Evolutionary conservation across 768 basidiomycete genomes (phyloP), one percentile per base, ranked within the genome.

Genomic region (Amyloporia xantha): DNA sequence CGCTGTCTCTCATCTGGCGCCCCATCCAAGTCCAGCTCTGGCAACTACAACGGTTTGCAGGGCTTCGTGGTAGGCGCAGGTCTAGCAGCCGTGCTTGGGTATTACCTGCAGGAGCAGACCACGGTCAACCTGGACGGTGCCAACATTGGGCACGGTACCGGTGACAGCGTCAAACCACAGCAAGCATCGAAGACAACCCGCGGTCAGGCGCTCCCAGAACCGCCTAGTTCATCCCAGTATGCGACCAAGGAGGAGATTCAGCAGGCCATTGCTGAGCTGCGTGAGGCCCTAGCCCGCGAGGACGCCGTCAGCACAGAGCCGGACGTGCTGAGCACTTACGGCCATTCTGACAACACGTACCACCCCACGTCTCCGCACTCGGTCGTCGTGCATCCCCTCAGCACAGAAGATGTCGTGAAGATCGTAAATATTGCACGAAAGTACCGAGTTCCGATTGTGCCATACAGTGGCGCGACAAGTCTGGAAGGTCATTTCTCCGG

Each of bases 401-500:
- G 71, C 47, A 95, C 92, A 0, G 80, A 83, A 47, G 92, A 96
- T 60, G 90, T 96, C 2, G 82, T 90, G 48, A 76, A 78, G 50
- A 71, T 90, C 43, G 83, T 96, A 50, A 78, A 86, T 50, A 77
- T 91, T 36, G 82, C 93, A 0, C 71, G 77, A 39, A 81, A 82
- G 61, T 84, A 81, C 62, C 71, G 71, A 41, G 71, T 95, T 27
- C 92, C 93, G 2, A 74, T 95, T 23, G 80, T 80, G 13, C 80
- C 91, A 2, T 93, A 84, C 59, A 82, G 85, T 41, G 92, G 91
- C 1, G 91, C 87, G 10, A 95, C 91, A 0, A 85, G 83, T 59
- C 72, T 94, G 11, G 92, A 95, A 62, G 91, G 91, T 0, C 90
- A 95, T 66, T 89, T 84, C 53, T 78, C 79, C 41, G 86, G 86